These are phyloP conservation scores for Clavaria fumosa DNA, from an alignment of 768 basidiomycete genomes.

Conservation along the genomic window DNA sequence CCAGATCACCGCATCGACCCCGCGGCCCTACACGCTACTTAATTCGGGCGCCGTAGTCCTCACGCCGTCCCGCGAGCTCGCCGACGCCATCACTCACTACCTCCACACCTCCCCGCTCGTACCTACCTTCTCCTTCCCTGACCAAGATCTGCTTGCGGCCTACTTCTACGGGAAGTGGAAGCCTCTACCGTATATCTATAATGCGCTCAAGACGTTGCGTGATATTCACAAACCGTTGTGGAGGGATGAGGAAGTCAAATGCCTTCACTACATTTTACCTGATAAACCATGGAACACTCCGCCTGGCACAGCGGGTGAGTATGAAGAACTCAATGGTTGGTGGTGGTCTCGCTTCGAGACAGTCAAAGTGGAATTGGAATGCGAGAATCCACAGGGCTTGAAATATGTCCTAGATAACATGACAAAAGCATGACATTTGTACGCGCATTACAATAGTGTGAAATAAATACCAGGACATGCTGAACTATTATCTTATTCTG, in stretches of 20 bases:
- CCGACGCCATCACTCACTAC: slow-evolving; percentile 37
- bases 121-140: slow-evolving; percentile 49
- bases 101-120: slow-evolving; percentile 31
- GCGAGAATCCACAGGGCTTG: slow-evolving; percentile 31
- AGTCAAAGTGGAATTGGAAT: slow-evolving; percentile 28
- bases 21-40: slow-evolving; percentile 66
- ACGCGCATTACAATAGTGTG: slow-evolving; percentile 1
- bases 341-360: slow-evolving; percentile 65
- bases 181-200: slow-evolving; percentile 76
- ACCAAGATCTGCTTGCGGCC: slow-evolving; percentile 81
- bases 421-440: slow-evolving; percentile 13
- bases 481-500: no score
- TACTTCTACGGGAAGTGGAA: slow-evolving; percentile 69
- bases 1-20: slow-evolving; percentile 23
- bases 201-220: slow-evolving; percentile 81
- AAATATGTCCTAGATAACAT: slow-evolving; percentile 37
- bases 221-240: slow-evolving; percentile 59
- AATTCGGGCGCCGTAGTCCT: slow-evolving; percentile 87
- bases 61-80: slow-evolving; percentile 47
- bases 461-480: background rate
- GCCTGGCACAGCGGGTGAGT: slow-evolving; percentile 25
- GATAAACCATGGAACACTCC: slow-evolving; percentile 78
- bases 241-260: slow-evolving; percentile 74
- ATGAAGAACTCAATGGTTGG: slow-evolving; percentile 46
- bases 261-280: slow-evolving; percentile 73